Evolutionary conservation across 2,329 filamentous ascomycete species (phyloP).

Genomic region (Fusarium decemcellulare): DNA sequence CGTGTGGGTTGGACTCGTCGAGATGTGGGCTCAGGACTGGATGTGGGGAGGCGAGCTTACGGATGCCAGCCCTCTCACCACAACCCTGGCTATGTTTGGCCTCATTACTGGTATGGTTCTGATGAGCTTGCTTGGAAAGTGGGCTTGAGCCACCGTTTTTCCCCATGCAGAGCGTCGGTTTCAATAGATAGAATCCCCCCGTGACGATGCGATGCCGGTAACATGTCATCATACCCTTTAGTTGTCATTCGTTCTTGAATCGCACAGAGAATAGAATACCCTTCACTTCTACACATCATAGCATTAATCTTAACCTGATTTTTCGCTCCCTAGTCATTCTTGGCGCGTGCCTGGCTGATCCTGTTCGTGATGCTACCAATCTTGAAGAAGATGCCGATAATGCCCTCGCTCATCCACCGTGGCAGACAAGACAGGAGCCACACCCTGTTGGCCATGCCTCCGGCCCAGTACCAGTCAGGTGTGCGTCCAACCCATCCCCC

Average conservation of each 20-base stretch:
- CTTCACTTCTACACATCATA: slow-evolving; percentile 1
- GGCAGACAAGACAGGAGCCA: slow-evolving; percentile 48
- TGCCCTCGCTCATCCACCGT: slow-evolving; percentile 47
- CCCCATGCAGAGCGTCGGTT: background rate
- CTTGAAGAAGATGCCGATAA: slow-evolving; percentile 48
- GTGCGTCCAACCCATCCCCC: slow-evolving; percentile 51
- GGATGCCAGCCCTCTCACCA: slow-evolving; percentile 63
- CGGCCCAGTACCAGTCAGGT: slow-evolving; percentile 54
- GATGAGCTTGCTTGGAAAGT: slow-evolving; percentile 83
- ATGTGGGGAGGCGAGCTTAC: slow-evolving; percentile 69
- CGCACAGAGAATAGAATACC: background rate
- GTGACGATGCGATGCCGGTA: background rate
- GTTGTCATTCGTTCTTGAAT: background rate
- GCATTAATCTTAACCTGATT: background rate
- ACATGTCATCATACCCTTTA: background rate
- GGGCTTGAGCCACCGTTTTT: slow-evolving; percentile 66
- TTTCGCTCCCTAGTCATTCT: slow-evolving; percentile 36
- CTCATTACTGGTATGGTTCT: slow-evolving; percentile 74
- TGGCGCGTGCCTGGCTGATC: slow-evolving; percentile 43
- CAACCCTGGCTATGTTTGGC: slow-evolving; percentile 63
- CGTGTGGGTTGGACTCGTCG: slow-evolving; percentile 82
- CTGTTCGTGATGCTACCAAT: slow-evolving; percentile 43
- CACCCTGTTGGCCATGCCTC: slow-evolving; percentile 48
- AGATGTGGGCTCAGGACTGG: slow-evolving; percentile 87
- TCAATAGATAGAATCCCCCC: background rate